Evolutionary conservation across 2,329 filamentous ascomycete species (phyloP).

Genomic region (Lecanicillium sp.): DNA sequence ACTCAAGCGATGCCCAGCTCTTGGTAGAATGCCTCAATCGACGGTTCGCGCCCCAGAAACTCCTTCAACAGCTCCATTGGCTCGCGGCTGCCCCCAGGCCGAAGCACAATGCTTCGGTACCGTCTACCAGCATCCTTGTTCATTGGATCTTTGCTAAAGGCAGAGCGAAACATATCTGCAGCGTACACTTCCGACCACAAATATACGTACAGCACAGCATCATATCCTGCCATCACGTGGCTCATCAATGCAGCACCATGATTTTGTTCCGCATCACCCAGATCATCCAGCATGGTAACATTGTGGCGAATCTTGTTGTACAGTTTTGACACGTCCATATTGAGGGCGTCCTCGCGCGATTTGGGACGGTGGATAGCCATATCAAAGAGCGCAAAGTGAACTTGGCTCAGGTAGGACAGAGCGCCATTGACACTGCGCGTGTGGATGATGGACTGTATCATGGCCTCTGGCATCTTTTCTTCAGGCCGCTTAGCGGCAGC

Average conservation of each 20-base stretch:
- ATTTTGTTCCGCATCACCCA: conserved; percentile 34
- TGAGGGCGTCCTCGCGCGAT: conserved; percentile 52
- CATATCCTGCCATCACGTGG: conserved; percentile 68
- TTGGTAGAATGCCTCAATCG: conserved; percentile 63
- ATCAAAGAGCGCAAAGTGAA: conserved; percentile 70
- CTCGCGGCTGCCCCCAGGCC: conserved; percentile 63
- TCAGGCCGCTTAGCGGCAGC: not conserved
- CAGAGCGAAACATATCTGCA: conserved; percentile 67
- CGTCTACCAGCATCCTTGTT: conserved; percentile 59
- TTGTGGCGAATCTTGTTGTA: conserved; percentile 61
- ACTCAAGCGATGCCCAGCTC: conserved; percentile 45
- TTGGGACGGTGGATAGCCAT: conserved; percentile 63
- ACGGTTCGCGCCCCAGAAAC: conserved; percentile 63
- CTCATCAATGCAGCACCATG: conserved; percentile 66
- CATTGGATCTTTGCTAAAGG: conserved; percentile 67
- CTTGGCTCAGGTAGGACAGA: conserved; percentile 63
- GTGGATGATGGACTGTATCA: conserved; percentile 3
- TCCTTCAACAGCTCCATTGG: conserved; percentile 67
- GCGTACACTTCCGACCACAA: conserved; percentile 63
- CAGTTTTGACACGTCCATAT: conserved; percentile 48
- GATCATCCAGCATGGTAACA: conserved; percentile 46
- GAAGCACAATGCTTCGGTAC: conserved; percentile 64
- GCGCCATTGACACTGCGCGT: conserved; percentile 47
- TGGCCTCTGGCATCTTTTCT: conserved; percentile 2
- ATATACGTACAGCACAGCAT: conserved; percentile 66